Base-by-base conservation (phyloP, 345 rosid species). In the Psidium friedrichsthalianum region DNA sequence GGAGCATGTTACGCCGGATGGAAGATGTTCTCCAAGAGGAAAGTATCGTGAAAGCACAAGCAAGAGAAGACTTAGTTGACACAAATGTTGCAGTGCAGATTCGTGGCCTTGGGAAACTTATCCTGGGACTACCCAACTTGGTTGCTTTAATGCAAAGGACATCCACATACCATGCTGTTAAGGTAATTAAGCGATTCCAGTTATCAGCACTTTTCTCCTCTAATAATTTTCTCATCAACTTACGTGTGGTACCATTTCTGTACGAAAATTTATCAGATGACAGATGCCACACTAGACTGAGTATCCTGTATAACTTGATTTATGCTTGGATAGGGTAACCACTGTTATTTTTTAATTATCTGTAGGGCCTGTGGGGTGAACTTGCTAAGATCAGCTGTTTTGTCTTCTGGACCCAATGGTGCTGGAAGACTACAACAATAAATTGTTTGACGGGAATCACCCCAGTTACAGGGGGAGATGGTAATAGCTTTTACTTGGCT, bases 381-480 rank as follows among this genome's bases (percentile, higher is more conserved):
- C 87, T 92, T 86, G 90, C 95, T 49, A 92, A 89, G 95, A 97
- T 91, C 98, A 97, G 85, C 87, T 95, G 27, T 97, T 97, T 87
- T 97, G 99, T 92, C 96, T 97, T 83, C 98, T 87, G 99, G 99
- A 84, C 99, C 98, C 87, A 97, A 97, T 83, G 99, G 99, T 58
- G 99, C 98, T 86, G 99, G 99, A 88, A 97, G 90, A 97, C 98
- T 83, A 97, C 99, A 84, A 91, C 94, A 74, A 97, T 97, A 88
- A 95, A 93, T 87, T 97, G 99, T 87, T 91, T 97, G 90, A 97
- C 99, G 36, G 98, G 99, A 87, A 88, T 95, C 86, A 91, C 94
- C 85, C 97, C 98, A 32, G 95, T 93, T 85, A 97, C 97, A n/a
- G 87, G 90, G 83, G 98, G 99, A 87, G 98, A 97, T 87, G 98